phyloP scores from a whole-genome alignment of 192 early-diverging fungal species.

The Rhizoclosmatium sp. region DNA sequence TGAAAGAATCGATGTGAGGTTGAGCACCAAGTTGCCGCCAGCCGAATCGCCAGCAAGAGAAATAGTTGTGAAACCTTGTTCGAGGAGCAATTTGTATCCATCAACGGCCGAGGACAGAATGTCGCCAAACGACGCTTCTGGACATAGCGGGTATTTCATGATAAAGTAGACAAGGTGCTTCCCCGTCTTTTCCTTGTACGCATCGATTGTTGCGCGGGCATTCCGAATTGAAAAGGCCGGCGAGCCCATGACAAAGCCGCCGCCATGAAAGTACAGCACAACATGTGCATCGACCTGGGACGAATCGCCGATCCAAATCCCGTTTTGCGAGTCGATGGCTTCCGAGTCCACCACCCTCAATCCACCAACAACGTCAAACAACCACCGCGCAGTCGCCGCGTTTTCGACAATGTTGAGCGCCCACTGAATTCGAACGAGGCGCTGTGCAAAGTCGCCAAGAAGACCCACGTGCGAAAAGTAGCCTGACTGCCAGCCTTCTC shows the following conservation, averaged over 20 bases:
- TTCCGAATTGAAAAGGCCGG: background rate
- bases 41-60: constrained; percentile 24
- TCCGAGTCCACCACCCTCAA: background rate
- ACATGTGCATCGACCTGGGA: background rate
- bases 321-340: background rate
- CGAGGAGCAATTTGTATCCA: constrained; percentile 10
- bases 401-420: background rate
- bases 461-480: constrained; percentile 3
- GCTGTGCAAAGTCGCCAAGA: background rate
- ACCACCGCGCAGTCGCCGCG: background rate
- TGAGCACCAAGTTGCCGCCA: constrained; percentile 24
- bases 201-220: background rate
- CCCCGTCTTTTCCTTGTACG: background rate
- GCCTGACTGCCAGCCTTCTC: background rate
- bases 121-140: constrained; percentile 9
- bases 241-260: background rate
- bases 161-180: background rate
- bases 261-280: background rate
- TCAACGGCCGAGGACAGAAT: background rate
- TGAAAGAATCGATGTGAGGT: background rate
- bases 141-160: constrained; percentile 25
- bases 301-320: background rate
- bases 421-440: background rate
- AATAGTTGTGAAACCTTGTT: constrained; percentile 2
- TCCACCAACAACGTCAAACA: background rate